phyloP scores from a whole-genome alignment of 2,329 filamentous ascomycete species.

The Stemphylium vesicarium region DNA sequence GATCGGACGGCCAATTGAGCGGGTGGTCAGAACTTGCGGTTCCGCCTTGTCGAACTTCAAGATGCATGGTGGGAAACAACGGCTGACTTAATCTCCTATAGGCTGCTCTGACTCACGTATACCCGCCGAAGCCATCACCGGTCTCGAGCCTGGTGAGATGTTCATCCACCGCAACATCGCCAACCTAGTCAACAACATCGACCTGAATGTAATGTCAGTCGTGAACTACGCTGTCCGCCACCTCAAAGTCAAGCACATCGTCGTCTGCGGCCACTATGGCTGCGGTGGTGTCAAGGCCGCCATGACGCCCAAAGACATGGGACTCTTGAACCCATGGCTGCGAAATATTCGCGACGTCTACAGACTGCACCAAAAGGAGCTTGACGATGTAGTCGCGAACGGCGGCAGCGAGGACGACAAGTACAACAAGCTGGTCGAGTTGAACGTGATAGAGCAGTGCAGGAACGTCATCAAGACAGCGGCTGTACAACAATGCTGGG shows the following conservation, averaged over 20 bases:
- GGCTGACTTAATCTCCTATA: conserved; percentile 16
- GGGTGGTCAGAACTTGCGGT: background rate
- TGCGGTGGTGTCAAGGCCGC: conserved; percentile 72
- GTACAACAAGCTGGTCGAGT: conserved; percentile 46
- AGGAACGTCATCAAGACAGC: conserved; percentile 52
- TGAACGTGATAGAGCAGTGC: conserved; percentile 49
- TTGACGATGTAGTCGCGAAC: conserved; percentile 55
- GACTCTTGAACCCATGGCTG: conserved; percentile 75
- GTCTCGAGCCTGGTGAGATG: conserved; percentile 45
- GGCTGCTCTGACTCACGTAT: conserved; percentile 51
- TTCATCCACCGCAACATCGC: conserved; percentile 47
- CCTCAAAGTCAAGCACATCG: conserved; percentile 68
- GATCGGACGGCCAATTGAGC: background rate
- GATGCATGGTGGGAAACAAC: background rate
- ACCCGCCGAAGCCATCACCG: conserved; percentile 51
- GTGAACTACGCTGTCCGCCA: conserved; percentile 51
- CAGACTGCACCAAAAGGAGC: conserved; percentile 71
- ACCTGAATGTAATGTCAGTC: conserved; percentile 51
- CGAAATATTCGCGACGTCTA: conserved; percentile 78
- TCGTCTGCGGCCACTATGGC: conserved; percentile 71
- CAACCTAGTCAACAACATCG: conserved; percentile 49
- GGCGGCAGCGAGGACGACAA: conserved; percentile 31
- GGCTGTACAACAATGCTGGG: conserved; percentile 66
- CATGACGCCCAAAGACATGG: conserved; percentile 69
- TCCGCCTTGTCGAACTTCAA: background rate